phyloP scores from a whole-genome alignment of 2,329 filamentous ascomycete species.

The Colletotrichum destructivum region DNA sequence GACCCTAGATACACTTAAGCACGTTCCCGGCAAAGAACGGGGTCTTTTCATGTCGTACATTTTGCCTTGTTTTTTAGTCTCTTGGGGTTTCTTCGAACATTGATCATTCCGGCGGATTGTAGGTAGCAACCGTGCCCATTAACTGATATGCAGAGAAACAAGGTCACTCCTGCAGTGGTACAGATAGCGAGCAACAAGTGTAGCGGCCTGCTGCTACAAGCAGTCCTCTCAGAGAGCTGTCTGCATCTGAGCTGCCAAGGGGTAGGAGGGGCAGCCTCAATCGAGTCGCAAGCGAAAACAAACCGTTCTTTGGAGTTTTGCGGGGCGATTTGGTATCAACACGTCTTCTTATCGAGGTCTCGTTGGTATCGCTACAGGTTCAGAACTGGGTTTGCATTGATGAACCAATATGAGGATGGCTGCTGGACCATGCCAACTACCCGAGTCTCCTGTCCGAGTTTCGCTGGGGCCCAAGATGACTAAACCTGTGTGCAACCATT shows the following conservation, averaged over 20 bases:
- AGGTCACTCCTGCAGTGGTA: no score
- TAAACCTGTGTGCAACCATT: neutral
- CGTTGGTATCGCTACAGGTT: neutral
- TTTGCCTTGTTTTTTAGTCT: neutral
- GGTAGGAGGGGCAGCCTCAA: no score
- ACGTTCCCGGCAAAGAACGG: constrained; percentile 8
- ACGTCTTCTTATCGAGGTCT: neutral
- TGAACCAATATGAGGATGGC: no score
- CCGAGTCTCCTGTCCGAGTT: neutral
- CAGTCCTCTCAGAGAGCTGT: neutral
- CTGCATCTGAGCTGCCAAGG: no score
- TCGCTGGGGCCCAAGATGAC: neutral
- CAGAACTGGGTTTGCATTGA: neutral
- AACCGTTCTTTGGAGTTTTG: no score
- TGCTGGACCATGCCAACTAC: neutral
- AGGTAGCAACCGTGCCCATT: neutral
- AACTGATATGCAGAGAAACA: neutral
- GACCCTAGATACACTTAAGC: neutral
- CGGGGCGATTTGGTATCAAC: neutral
- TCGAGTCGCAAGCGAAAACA: no score
- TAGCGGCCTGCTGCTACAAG: neutral
- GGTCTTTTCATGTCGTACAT: neutral
- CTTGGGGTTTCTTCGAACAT: neutral
- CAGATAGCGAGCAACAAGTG: no score
- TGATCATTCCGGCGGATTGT: neutral